Base-by-base conservation (phyloP, 2,329 filamentous ascomycete species). In the Calonectria multiphialidica region DNA sequence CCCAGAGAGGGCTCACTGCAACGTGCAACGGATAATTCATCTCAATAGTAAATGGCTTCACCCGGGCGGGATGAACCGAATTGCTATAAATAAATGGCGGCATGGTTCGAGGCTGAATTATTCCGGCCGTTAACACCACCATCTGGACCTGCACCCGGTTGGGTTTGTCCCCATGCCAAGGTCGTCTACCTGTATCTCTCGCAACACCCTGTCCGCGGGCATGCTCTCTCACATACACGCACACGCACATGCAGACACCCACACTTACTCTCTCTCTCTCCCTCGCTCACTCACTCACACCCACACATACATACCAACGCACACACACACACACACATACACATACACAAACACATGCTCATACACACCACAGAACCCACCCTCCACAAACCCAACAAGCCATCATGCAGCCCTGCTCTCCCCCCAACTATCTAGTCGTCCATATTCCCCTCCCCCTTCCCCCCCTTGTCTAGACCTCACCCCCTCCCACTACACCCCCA, bases 71-170 rank as follows among this genome's bases (percentile, higher is more conserved):
- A 57, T 37, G 53, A 21, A 37, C 53, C 53, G 53, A 57, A n/a
- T 37, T 57, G 30, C 53, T 57, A 57, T 57, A 57, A 57, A 57
- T 57, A 57, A 21, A 33, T n/a, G 5, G 30, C 53, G 33, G 53
- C 53, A n/a, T 57, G 53, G 53, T 57, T 57, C 53, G 53, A 57
- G 53, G 33, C 53, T 57, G 53, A 57, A 57, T 57, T 57, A 57
- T 57, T 57, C 53, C 53, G 53, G 53, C 53, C 53, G n/a, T 57
- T 37, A 57, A 37, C 53, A 57, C 53, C 53, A 23, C 53, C 53
- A 57, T 37, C 33, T 30, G 28, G 28, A 30, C 28, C 28, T 30
- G 47, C 12, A 9, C 53, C 35, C 8, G 18, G 28, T n/a, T 37
- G 30, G 53, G 21, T 1, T 37, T 9, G 21, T 57, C 53, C 53